phyloP scores from a whole-genome alignment of 176 grass and related monocot genomes.

The Coix lacrymajobi region DNA sequence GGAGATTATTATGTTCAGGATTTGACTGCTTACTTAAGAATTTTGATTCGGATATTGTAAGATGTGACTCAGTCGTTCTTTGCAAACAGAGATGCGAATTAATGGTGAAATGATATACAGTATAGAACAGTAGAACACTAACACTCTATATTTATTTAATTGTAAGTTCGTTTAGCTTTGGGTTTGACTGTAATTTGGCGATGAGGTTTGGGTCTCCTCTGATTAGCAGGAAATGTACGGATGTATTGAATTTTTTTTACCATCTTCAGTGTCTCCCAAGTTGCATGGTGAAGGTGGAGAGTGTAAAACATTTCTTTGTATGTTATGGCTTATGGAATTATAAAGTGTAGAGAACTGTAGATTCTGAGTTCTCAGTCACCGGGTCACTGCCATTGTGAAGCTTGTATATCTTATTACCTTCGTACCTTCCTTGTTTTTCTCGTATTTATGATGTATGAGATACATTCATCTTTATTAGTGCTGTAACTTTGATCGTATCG shows the following conservation, averaged over 20 bases:
- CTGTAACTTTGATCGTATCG: not conserved
- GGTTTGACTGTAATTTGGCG: not conserved
- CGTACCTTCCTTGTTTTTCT: not conserved
- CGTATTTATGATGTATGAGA: not conserved
- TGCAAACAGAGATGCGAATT: not conserved
- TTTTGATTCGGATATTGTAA: conserved; percentile 16
- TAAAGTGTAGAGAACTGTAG: not conserved
- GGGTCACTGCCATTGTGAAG: not conserved
- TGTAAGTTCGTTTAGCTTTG: not conserved
- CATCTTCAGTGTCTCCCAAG: not conserved
- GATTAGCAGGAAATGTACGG: not conserved
- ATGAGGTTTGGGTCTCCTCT: not conserved
- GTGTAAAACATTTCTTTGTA: not conserved
- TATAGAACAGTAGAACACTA: not conserved
- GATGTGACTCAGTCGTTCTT: not conserved
- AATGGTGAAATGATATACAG: not conserved
- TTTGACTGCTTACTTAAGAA: not conserved
- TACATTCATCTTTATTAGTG: not conserved
- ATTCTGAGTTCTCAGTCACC: not conserved
- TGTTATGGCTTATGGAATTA: not conserved
- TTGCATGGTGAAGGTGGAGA: not conserved
- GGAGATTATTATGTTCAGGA: not conserved
- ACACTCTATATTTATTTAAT: not conserved
- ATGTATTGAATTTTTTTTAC: conserved; percentile 15
- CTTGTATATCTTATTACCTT: not conserved